Conservation (phyloP, 345 rosid genomes). For the Eutrema heterophyllum region DNA sequence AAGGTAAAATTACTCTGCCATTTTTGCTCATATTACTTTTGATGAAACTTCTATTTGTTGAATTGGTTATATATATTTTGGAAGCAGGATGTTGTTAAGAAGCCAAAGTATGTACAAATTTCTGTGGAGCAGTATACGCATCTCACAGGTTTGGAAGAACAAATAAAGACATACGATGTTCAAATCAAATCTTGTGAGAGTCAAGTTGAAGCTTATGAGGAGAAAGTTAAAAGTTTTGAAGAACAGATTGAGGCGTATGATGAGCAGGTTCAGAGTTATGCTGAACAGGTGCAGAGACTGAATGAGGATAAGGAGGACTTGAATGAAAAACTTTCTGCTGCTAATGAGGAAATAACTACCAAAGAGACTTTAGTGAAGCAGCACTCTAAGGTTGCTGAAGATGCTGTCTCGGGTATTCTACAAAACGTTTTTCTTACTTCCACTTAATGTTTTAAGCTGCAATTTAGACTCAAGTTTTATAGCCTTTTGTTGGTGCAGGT, state of each 20-base stretch:
- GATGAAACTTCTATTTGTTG: neutral
- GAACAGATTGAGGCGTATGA: constrained; percentile 48
- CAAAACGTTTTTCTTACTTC: neutral
- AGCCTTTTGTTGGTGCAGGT: constrained; percentile 38
- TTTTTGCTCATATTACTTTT: neutral
- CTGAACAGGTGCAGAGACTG: constrained; percentile 50
- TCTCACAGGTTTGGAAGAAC: constrained; percentile 53
- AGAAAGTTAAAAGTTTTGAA: constrained; percentile 47
- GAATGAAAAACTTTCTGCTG: constrained; percentile 57
- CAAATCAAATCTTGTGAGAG: constrained; percentile 47
- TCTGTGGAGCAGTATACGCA: constrained; percentile 74
- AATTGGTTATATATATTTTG: neutral
- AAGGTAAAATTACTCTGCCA: neutral
- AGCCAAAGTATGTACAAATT: constrained; percentile 71
- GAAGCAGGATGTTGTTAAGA: constrained; percentile 56
- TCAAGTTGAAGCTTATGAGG: constrained; percentile 49
- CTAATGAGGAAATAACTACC: constrained; percentile 49
- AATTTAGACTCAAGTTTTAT: neutral
- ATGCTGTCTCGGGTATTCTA: constrained; percentile 71
- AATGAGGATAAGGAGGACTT: constrained; percentile 59
- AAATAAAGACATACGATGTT: constrained; percentile 35
- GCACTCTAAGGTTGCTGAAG: constrained; percentile 90
- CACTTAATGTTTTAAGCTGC: neutral
- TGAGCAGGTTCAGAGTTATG: constrained; percentile 44
- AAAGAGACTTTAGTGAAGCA: constrained; percentile 77